These are phyloP conservation scores for Hyaloperonospora brassicae DNA, from an alignment of 352 stramenopile genomes.

Conservation along the genomic window DNA sequence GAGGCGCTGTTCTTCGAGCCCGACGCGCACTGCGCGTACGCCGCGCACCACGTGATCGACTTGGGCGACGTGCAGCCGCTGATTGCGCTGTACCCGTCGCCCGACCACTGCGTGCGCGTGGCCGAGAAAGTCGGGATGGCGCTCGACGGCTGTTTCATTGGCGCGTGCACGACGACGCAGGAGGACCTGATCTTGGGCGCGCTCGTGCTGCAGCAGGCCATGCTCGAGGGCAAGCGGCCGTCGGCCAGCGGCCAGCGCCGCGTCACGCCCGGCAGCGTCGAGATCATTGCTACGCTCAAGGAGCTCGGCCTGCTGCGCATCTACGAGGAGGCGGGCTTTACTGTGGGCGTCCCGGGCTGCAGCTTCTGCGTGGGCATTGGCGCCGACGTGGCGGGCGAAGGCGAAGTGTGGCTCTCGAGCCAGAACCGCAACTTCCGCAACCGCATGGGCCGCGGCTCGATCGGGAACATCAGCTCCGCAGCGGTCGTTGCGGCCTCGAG, in stretches of 20 bases:
- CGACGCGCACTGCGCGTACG: slow-evolving; percentile 58
- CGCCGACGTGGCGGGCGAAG: slow-evolving; percentile 61
- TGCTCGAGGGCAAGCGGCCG: slow-evolving; percentile 44
- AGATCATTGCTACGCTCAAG: slow-evolving; percentile 48
- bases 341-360: slow-evolving; percentile 64
- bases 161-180: slow-evolving; percentile 72
- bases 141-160: slow-evolving; percentile 79
- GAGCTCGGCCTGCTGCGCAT: slow-evolving; percentile 57
- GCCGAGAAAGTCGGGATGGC: slow-evolving; percentile 36
- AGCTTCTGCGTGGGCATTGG: slow-evolving; percentile 79
- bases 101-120: slow-evolving; percentile 40
- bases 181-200: slow-evolving; percentile 74
- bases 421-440: slow-evolving; percentile 86
- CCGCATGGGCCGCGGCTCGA: slow-evolving; percentile 76
- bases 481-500: slow-evolving; percentile 63
- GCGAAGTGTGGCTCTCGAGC: slow-evolving; percentile 71
- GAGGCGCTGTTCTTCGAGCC: slow-evolving; percentile 75
- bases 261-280: slow-evolving; percentile 67
- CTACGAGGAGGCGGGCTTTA: slow-evolving; percentile 75
- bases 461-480: slow-evolving; percentile 64
- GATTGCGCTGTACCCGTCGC: slow-evolving; percentile 69
- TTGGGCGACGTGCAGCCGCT: slow-evolving; percentile 46
- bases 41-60: slow-evolving; percentile 60
- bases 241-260: slow-evolving; percentile 34
- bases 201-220: slow-evolving; percentile 32